Percentiles rank a stretch among this genome's conserved stretches.
phyloP scores from a whole-genome alignment of 352 stramenopile genomes.

The Phytophthora fragariae region DNA sequence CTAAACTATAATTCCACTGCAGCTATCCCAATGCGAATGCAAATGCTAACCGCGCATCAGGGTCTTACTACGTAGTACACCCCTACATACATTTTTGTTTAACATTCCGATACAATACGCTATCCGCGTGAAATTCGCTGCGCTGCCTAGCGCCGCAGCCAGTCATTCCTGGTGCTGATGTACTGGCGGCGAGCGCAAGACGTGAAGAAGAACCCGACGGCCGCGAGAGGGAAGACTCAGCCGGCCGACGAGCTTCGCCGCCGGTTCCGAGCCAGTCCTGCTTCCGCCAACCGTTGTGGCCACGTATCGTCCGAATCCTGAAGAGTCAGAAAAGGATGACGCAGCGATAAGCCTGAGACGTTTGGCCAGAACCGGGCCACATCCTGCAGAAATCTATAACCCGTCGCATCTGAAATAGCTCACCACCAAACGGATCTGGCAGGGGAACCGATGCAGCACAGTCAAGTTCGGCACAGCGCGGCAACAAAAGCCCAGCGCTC shows the following conservation, averaged over 20 bases:
- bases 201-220: conserved; percentile 7
- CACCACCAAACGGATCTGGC: neutral
- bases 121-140: neutral
- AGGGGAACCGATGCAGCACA: neutral
- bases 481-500: neutral
- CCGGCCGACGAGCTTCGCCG: conserved; percentile 10
- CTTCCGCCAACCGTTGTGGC: conserved; percentile 28
- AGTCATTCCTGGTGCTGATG: conserved; percentile 2
- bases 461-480: neutral
- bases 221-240: conserved; percentile 10
- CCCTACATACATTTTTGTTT: conserved; percentile 14
- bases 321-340: conserved; percentile 33
- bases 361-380: conserved; percentile 30
- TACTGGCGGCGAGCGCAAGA: neutral
- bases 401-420: neutral
- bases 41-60: neutral
- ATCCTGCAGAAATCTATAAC: neutral
- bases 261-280: conserved; percentile 5
- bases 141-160: conserved; percentile 2
- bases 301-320: conserved; percentile 40
- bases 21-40: neutral
- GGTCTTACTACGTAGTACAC: neutral
- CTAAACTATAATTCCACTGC: neutral
- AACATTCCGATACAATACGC: conserved; percentile 14
- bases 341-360: conserved; percentile 23